A percentile compares a stretch with the other conserved stretches of the same genome.
Evolutionary conservation across 768 basidiomycete species (phyloP).

Genomic region (Thelephora ganbajun): DNA sequence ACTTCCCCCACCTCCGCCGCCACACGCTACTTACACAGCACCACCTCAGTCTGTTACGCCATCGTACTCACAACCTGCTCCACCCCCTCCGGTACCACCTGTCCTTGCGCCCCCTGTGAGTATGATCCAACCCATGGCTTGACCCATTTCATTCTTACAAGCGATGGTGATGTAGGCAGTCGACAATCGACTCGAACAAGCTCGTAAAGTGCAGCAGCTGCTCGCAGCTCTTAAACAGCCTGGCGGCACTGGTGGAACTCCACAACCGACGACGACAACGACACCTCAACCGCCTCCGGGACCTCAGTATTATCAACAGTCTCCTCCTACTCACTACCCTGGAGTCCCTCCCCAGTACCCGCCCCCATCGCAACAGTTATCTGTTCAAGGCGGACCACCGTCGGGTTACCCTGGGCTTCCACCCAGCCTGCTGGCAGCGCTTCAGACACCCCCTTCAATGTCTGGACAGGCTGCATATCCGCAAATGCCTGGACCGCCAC

Average conservation of each 20-base stretch:
- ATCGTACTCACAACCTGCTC: conserved; percentile 18
- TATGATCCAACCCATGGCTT: too few species aligned
- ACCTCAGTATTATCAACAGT: conserved; percentile 30
- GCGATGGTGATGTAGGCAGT: conserved; percentile 21
- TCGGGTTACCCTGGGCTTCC: conserved; percentile 32
- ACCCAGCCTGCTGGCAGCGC: conserved; percentile 53
- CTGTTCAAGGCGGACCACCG: conserved; percentile 17
- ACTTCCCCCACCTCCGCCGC: conserved; percentile 12
- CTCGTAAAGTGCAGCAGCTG: conserved; percentile 73
- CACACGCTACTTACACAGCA: conserved; percentile 5
- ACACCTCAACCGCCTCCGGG: conserved; percentile 11
- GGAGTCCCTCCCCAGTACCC: conserved; percentile 11
- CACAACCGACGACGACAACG: conserved; percentile 15
- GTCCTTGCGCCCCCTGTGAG: too few species aligned
- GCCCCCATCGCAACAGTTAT: conserved; percentile 19
- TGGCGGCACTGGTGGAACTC: conserved; percentile 18
- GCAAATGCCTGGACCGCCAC: conserved; percentile 19
- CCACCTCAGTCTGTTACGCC: conserved; percentile 10
- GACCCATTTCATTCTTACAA: not conserved
- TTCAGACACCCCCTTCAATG: conserved; percentile 33
- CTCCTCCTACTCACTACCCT: conserved; percentile 15
- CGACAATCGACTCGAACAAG: conserved; percentile 81
- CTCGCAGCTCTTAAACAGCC: conserved; percentile 73
- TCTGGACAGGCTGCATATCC: conserved; percentile 20
- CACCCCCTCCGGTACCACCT: conserved; percentile 17